phyloP scores from a whole-genome alignment of 352 stramenopile species.

The Globisporangium nunn region DNA sequence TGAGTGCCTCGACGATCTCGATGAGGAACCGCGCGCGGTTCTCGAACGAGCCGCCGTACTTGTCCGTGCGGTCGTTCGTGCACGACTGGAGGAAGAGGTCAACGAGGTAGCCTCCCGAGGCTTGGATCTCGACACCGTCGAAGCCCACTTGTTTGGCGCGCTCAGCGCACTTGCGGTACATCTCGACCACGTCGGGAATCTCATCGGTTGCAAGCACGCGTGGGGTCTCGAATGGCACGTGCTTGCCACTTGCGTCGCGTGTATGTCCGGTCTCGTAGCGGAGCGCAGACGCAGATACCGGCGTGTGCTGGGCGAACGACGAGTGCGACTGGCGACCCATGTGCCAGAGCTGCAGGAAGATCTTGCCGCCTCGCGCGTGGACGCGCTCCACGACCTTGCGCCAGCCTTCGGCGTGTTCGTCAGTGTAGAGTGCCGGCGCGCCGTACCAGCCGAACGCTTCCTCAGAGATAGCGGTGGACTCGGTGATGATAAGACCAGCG shows the following conservation, averaged over 20 bases:
- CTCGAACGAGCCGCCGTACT: slow-evolving; percentile 66
- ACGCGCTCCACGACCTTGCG: slow-evolving; percentile 33
- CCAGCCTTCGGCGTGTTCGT: slow-evolving; percentile 24
- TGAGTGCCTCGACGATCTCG: slow-evolving; percentile 37
- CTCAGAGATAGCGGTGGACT: slow-evolving; percentile 11
- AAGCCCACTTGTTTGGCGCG: slow-evolving; percentile 18
- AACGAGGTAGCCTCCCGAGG: slow-evolving; percentile 85
- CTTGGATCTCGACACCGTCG: slow-evolving; percentile 83
- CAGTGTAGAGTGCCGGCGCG: slow-evolving; percentile 4
- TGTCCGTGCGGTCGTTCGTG: slow-evolving; percentile 57
- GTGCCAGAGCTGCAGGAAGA: slow-evolving; percentile 66
- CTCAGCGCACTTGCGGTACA: slow-evolving; percentile 2
- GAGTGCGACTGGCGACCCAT: slow-evolving; percentile 37
- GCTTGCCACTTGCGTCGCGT: neutral
- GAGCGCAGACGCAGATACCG: slow-evolving; percentile 21
- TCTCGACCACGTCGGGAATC: slow-evolving; percentile 28
- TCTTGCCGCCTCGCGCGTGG: slow-evolving; percentile 36
- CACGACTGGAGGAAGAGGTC: slow-evolving; percentile 69
- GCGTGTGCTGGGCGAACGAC: slow-evolving; percentile 9
- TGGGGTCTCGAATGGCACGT: slow-evolving; percentile 1
- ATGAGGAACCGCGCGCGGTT: slow-evolving; percentile 51
- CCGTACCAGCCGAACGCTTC: slow-evolving; percentile 4
- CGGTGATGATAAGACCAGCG: slow-evolving; percentile 7
- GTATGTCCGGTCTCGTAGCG: slow-evolving; percentile 10
- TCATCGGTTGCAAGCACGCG: slow-evolving; percentile 8